These are phyloP conservation scores for Fraxinus pennsylvanica DNA, from an alignment of 257 asterid genomes.

Conservation along the genomic window DNA sequence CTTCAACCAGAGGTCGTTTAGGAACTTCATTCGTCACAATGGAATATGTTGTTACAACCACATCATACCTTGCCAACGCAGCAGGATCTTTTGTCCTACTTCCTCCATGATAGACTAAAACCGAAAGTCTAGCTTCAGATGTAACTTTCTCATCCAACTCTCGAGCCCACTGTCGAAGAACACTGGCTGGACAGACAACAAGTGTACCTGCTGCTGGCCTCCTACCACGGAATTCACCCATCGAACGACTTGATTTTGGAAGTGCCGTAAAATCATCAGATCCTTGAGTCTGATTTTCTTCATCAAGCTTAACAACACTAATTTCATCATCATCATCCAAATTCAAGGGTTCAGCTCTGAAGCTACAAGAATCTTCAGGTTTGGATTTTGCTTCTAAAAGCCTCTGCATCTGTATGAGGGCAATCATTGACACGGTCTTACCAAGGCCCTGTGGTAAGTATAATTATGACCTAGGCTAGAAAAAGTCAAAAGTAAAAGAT, in stretches of 20 bases:
- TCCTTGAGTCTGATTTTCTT: constrained; percentile 39
- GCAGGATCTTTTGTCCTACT: constrained; percentile 71
- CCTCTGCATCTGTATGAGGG: constrained; percentile 81
- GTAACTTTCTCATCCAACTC: constrained; percentile 88
- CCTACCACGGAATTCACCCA: constrained; percentile 52
- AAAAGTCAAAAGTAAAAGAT: constrained; percentile 19
- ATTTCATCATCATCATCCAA: constrained; percentile 83
- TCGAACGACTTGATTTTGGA: constrained; percentile 48
- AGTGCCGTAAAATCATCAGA: constrained; percentile 19
- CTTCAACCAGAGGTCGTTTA: constrained; percentile 82
- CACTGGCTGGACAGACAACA: constrained; percentile 98
- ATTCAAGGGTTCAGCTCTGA: constrained; percentile 63
- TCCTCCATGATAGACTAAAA: constrained; percentile 85
- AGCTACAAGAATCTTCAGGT: constrained; percentile 40
- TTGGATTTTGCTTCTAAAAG: constrained; percentile 51
- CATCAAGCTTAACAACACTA: constrained; percentile 44
- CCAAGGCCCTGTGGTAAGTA: constrained; percentile 80
- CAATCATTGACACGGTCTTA: constrained; percentile 89
- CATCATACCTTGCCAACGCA: constrained; percentile 75
- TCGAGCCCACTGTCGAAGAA: constrained; percentile 92
- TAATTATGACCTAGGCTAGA: constrained; percentile 2
- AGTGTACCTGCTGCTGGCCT: constrained; percentile 92
- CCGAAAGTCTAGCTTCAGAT: constrained; percentile 48
- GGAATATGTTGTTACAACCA: constrained; percentile 88
- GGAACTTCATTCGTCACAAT: constrained; percentile 95